Evolutionary conservation across 1,284 basidiomycete genomes (phyloP).

Genomic region (Psilocybe mexicana): DNA sequence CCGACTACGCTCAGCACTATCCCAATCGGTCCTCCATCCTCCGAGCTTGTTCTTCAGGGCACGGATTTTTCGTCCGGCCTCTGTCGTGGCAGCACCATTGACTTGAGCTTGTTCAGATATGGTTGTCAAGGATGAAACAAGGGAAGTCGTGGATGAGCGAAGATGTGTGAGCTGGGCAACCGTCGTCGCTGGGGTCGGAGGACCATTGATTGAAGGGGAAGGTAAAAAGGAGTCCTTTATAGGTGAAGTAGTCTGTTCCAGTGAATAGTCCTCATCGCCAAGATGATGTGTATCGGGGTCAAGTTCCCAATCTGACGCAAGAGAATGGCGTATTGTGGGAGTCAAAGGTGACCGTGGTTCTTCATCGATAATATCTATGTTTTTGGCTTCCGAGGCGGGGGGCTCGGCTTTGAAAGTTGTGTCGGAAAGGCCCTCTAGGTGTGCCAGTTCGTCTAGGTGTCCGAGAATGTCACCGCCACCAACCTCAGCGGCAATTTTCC

Average conservation of each 20-base stretch:
- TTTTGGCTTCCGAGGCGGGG: slow-evolving; percentile 23
- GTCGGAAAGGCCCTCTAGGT: slow-evolving; percentile 44
- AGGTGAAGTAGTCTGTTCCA: slow-evolving; percentile 41
- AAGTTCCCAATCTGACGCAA: slow-evolving; percentile 61
- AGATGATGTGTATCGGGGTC: slow-evolving; percentile 51
- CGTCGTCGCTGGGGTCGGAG: slow-evolving; percentile 54
- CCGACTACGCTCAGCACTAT: slow-evolving; percentile 77
- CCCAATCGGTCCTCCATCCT: slow-evolving; percentile 76
- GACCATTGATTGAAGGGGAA: slow-evolving; percentile 44
- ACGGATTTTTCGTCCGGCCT: slow-evolving; percentile 79
- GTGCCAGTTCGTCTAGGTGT: slow-evolving; percentile 61
- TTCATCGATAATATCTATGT: slow-evolving; percentile 42
- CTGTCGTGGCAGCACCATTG: slow-evolving; percentile 77
- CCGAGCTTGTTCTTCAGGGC: slow-evolving; percentile 79
- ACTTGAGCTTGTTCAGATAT: slow-evolving; percentile 87
- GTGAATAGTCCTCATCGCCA: slow-evolving; percentile 49
- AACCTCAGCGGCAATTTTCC: slow-evolving; percentile 72
- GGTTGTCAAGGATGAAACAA: slow-evolving; percentile 70
- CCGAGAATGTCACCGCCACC: slow-evolving; percentile 74
- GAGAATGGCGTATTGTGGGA: slow-evolving; percentile 26
- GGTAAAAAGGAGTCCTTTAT: slow-evolving; percentile 50
- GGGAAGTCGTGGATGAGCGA: slow-evolving; percentile 68
- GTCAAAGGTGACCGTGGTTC: slow-evolving; percentile 26
- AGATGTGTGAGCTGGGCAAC: slow-evolving; percentile 67
- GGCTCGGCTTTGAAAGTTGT: slow-evolving; percentile 32